A percentile compares a stretch with the other conserved stretches of the same genome.
These are phyloP conservation scores for Musa balbisiana DNA, from an alignment of 202 grass and related monocot species.

Conservation along the genomic window DNA sequence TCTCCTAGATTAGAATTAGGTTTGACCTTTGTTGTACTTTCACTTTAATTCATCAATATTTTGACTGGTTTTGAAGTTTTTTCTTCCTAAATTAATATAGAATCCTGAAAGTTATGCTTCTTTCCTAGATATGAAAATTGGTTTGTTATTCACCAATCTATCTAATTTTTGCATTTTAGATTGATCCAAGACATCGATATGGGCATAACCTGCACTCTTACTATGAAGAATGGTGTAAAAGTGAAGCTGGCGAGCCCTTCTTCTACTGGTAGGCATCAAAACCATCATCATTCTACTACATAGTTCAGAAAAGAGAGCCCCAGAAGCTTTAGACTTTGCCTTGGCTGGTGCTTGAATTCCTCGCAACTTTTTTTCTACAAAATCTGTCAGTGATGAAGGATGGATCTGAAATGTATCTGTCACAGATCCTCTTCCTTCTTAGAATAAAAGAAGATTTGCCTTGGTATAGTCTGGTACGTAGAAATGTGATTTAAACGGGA, in stretches of 20 bases:
- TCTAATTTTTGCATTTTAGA: conserved; percentile 33
- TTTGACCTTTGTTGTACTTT: neutral
- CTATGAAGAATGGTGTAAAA: conserved; percentile 63
- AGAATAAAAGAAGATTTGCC: too few species aligned
- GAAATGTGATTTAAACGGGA: too few species aligned
- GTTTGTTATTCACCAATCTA: neutral
- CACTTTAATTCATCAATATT: neutral
- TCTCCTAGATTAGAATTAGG: neutral
- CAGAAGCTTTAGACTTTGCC: neutral
- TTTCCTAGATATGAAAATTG: too few species aligned
- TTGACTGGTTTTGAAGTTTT: neutral
- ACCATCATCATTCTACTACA: neutral
- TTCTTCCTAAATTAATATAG: neutral
- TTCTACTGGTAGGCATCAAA: conserved; percentile 76
- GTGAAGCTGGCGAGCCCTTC: conserved; percentile 76
- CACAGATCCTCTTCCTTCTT: too few species aligned
- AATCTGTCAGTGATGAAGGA: too few species aligned
- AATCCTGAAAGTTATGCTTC: neutral
- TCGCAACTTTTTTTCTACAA: too few species aligned
- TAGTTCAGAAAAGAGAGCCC: neutral
- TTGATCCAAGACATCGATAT: conserved; percentile 84
- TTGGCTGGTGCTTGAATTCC: neutral
- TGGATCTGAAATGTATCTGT: too few species aligned
- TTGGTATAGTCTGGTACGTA: too few species aligned
- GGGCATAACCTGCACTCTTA: conserved; percentile 93